Percentiles rank a stretch among this genome's conserved stretches.
Conservation (phyloP, 805 yeast species). For the Groenewaldozyma salmanticensis region DNA sequence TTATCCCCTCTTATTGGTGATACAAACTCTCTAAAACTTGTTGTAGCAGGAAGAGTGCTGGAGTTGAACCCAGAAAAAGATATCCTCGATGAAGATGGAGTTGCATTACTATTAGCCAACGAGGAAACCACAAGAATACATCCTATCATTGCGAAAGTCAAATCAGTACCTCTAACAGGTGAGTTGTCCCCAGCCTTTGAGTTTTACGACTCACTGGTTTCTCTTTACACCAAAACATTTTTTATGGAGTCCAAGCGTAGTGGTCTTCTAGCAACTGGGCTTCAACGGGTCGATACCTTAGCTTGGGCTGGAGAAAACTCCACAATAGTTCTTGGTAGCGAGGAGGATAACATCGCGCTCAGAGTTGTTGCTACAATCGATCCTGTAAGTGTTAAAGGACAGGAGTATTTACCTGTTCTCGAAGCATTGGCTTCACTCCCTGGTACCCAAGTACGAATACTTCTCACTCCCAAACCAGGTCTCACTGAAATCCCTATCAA, state of each 20-base stretch:
- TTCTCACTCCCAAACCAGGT: conserved; percentile 45
- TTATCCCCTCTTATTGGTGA: background rate
- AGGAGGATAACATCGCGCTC: conserved; percentile 29
- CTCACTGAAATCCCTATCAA: conserved; percentile 39
- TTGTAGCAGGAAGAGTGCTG: conserved; percentile 11
- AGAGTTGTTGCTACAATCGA: conserved; percentile 56
- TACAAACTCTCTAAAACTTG: conserved; percentile 2
- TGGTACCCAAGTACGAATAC: conserved; percentile 43
- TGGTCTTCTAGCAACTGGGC: conserved; percentile 7
- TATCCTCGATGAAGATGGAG: conserved; percentile 6
- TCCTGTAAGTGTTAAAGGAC: conserved; percentile 65
- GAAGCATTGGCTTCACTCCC: conserved; percentile 33
- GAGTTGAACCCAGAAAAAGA: conserved; percentile 2
- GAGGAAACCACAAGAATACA: conserved; percentile 11
- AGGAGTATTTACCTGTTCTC: conserved; percentile 43
- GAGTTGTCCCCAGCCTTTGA: conserved; percentile 6
- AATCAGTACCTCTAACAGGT: conserved; percentile 3
- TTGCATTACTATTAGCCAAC: conserved; percentile 19
- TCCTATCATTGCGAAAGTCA: conserved; percentile 9
- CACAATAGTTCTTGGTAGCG: conserved; percentile 34
- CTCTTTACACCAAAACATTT: conserved; percentile 14
- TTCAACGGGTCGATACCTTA: conserved; percentile 18
- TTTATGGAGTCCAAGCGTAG: conserved; percentile 5
- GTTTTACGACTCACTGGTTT: conserved; percentile 10
- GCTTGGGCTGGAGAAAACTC: conserved; percentile 22